Base-by-base conservation (phyloP, 192 early-diverging fungal species). In the Coemansia sp. region DNA sequence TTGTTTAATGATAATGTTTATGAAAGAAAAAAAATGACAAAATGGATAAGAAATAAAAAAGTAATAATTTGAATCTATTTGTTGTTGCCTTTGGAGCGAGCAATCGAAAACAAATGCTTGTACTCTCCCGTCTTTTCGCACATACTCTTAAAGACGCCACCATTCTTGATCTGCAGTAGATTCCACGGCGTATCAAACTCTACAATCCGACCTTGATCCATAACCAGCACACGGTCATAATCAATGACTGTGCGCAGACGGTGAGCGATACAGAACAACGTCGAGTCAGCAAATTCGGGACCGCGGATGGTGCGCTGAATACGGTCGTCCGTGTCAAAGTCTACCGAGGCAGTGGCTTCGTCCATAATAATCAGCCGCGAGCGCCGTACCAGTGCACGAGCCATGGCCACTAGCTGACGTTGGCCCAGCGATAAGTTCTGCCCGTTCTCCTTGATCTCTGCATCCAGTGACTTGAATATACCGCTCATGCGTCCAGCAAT, bases 371-470 rank as follows among this genome's bases (percentile, higher is more conserved):
- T 77, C 31, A 93, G 84, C 43, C 80, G 86, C 22, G 86, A 81
- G 42, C 89, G 78, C 65, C 86, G 87, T 40, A 94, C 72, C 68
- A 96, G 67, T 7, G 93, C 93, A 42, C 94, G 87, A 0, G 93
- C 92, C 7, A 96, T 74, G 42, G 91, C 89, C 27, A 96, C 79
- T 20, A 96, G 69, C 80, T 96, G 94, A 22, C 92, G 79, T 71
- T 96, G 93, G 9, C 94, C 94, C 61, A 84, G 83, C 8, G 89
- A 90, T 64, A 94, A 85, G 78, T 93, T 93, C 53, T 86, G 84
- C 19, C 92, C 92, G 57, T 85, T 87, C 64, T 88, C 87, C 19
- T 47, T 66, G 24, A 79, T 47, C n/a, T 58, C 68, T 14, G 64
- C 59, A 6, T 76, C 74, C 1, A 82, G 64, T 8, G 54, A 46